Evolutionary conservation across 2,329 filamentous ascomycete species (phyloP).

Genomic region (Hirsutella rhossiliensis): DNA sequence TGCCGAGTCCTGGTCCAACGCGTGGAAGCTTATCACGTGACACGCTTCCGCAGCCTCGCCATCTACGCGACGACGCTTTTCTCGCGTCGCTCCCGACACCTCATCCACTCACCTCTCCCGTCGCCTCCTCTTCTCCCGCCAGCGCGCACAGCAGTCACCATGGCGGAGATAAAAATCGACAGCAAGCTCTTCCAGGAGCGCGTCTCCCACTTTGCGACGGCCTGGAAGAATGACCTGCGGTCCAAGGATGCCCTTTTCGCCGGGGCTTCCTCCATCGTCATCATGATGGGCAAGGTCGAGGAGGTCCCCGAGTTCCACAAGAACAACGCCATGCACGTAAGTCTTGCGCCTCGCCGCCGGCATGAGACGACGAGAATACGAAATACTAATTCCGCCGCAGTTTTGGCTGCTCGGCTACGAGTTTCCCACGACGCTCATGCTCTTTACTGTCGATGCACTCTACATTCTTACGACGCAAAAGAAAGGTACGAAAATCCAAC

Average conservation of each 20-base stretch:
- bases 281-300: conserved; percentile 92
- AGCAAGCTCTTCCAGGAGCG: conserved; percentile 89
- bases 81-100: conserved; percentile 22
- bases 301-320: conserved; percentile 83
- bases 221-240: conserved; percentile 96
- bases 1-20: conserved; percentile 4
- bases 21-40: conserved; percentile 23
- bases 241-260: conserved; percentile 74
- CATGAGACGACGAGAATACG: background rate
- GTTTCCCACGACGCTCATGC: conserved; percentile 89
- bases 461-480: conserved; percentile 94
- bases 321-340: conserved; percentile 90
- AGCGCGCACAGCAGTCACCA: conserved; percentile 28
- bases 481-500: conserved; percentile 56
- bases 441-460: conserved; percentile 77
- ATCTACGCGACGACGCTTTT: conserved; percentile 31
- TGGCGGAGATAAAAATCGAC: conserved; percentile 89
- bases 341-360: conserved; percentile 15
- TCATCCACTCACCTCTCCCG: conserved; percentile 7
- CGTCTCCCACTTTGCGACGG: conserved; percentile 70
- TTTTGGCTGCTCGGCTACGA: conserved; percentile 99
- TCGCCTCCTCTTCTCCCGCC: conserved; percentile 9
- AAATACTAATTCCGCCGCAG: conserved; percentile 30
- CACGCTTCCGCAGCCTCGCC: conserved; percentile 10
- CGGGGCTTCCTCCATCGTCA: conserved; percentile 74